Base-by-base conservation (phyloP, 495 filamentous ascomycete genomes). In the Usnea hakonensis region DNA sequence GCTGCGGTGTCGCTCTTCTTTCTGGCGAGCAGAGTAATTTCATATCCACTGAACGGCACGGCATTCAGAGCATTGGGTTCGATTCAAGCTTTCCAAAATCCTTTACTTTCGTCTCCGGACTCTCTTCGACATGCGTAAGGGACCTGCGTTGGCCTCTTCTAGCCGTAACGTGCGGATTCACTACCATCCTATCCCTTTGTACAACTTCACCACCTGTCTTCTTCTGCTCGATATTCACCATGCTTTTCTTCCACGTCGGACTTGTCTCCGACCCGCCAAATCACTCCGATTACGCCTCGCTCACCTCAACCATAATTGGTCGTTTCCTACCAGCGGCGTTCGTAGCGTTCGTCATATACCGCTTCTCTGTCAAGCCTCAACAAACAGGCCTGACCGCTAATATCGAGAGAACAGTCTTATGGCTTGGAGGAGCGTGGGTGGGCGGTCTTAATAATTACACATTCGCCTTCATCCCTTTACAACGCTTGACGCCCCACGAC, bases 371-470 rank as follows among this genome's bases (percentile, higher is more conserved):
- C 43, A 73, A 74, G 8, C 77, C 76, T 17, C 73, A 81, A 30
- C 75, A 91, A 28, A 68, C 62, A 11, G 81, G 82, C 11, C 78
- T 90, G 6, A 81, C 79, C 0, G 84, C 85, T 4, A 76, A 76
- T 13, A 73, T 76, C 30, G 87, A 89, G 63, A 90, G 87, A 75
- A 84, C 87, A 0, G 67, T 94, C 10, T 75, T 93, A 41, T 94
- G 85, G 80, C 73, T 94, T 16, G 86, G 87, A 1, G 80, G 80
- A 19, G 84, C 83, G 62, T 95, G 91, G 84, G 79, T 94, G 62
- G 90, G 88, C 21, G 84, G 87, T 0, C 74, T 96, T 58, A 88
- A 86, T 46, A 96, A 95, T 68, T 87, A 91, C 66, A 94, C 90
- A 1, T 85, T 96, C 68, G 87, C 88, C 13, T 82, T 85, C 74